These are phyloP conservation scores for Bruguiera hainesii DNA, from an alignment of 441 rosid genomes.

Conservation along the genomic window DNA sequence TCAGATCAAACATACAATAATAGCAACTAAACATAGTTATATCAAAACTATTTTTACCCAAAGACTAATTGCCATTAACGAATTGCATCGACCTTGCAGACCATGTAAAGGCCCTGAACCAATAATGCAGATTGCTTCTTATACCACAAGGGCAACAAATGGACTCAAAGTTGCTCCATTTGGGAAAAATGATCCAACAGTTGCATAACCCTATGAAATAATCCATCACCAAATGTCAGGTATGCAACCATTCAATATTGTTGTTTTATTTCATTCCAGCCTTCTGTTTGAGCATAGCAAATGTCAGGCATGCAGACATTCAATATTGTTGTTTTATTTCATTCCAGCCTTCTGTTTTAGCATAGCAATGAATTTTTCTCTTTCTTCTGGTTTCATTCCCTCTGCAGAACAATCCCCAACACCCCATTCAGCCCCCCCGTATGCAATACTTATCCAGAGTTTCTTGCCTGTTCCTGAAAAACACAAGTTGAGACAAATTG, in stretches of 20 bases:
- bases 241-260: neutral
- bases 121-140: no score
- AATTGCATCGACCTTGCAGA: no score
- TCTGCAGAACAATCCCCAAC: constrained; percentile 88
- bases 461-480: constrained; percentile 53
- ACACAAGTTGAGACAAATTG: no score
- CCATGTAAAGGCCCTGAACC: no score
- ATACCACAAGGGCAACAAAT: no score
- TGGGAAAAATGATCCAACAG: neutral
- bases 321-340: constrained; percentile 2
- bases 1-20: no score
- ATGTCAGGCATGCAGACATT: neutral
- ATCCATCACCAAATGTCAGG: neutral
- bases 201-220: neutral
- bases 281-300: no score
- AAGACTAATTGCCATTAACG: no score
- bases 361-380: constrained; percentile 70
- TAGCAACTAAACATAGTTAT: no score
- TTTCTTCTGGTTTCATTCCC: constrained; percentile 72
- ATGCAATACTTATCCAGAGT: constrained; percentile 77
- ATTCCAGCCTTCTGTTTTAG: constrained; percentile 64
- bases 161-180: neutral
- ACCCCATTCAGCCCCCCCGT: constrained; percentile 96
- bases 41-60: no score
- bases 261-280: no score